Base-by-base conservation (phyloP, 140 eudicot species). In the Erigeron philadelphicus region DNA sequence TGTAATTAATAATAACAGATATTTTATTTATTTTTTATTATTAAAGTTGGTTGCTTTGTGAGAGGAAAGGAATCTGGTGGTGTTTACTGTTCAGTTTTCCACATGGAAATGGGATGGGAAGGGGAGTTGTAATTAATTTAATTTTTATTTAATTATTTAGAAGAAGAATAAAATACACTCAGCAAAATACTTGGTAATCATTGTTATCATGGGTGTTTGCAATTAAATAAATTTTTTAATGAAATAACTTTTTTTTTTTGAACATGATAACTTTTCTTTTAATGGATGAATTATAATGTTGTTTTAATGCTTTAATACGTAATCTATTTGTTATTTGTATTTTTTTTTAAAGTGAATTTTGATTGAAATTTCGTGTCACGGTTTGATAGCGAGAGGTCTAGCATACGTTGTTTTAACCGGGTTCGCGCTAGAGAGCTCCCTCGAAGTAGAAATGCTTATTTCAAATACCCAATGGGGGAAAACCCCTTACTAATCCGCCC, bases 121-220 rank as follows among this genome's bases (percentile, higher is more conserved):
- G n/a, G 45, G 55, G 68, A 60, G 58, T 60, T 63, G 62, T 35
- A 47, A 38, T 38, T 50, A 71, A 7, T 67, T 46, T 59, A 35
- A 3, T 25, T 18, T 35, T 11, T 0, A 49, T 68, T 68, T 41
- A 49, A 17, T 53, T 62, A 9, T 23, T 46, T 11, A 61, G 12
- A 16, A 61, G 12, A 16, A 25, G 43, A 62, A 76, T 60, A 76
- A 45, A 43, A 68, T 68, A n/a, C 12, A 41, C 25, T 9, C 19
- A 71, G 23, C 59, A 64, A 77, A 66, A 77, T 71, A 18, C 71
- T 77, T 71, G 68, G 81, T 72, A 77, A 77, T 77, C 75, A 68
- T 76, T 76, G 80, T 69, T 76, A 69, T 76, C 80, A 61, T 69
- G 80, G 46, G 48, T 61, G 71, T n/a, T 68, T 75, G 68, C 21